Conservation (phyloP, 2,329 filamentous ascomycete species). For the Trichoderma guizhouense region DNA sequence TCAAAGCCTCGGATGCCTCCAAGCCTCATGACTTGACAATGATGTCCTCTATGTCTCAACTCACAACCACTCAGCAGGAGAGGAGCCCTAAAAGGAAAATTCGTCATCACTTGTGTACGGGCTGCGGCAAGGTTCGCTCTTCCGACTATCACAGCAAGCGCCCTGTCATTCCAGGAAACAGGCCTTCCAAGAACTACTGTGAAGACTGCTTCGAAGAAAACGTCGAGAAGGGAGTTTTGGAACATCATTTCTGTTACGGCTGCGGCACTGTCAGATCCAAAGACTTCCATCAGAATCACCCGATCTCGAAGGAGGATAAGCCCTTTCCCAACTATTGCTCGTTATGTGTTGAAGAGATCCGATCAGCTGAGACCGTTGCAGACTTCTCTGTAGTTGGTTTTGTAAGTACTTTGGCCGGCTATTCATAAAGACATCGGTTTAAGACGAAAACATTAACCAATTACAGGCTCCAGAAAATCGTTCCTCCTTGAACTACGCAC, state of each 20-base stretch:
- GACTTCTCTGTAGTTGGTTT: slow-evolving; percentile 28
- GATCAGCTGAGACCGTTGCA: slow-evolving; percentile 23
- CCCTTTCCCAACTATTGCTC: slow-evolving; percentile 35
- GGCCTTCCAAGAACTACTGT: slow-evolving; percentile 35
- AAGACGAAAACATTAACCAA: background rate
- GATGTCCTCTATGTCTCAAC: background rate
- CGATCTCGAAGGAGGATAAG: slow-evolving; percentile 25
- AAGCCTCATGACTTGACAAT: background rate
- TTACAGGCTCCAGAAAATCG: background rate
- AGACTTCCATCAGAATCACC: slow-evolving; percentile 24
- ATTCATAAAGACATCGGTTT: background rate
- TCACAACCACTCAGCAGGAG: slow-evolving; percentile 11
- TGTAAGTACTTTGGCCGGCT: slow-evolving; percentile 22
- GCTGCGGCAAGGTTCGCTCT: slow-evolving; percentile 37
- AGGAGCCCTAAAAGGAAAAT: slow-evolving; percentile 23
- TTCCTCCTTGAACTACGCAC: background rate
- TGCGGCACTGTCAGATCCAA: slow-evolving; percentile 29
- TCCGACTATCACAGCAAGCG: slow-evolving; percentile 34
- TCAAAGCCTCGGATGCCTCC: background rate
- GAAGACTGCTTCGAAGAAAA: slow-evolving; percentile 31
- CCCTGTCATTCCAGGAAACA: slow-evolving; percentile 26
- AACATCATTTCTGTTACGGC: slow-evolving; percentile 41
- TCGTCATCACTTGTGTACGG: slow-evolving; percentile 35
- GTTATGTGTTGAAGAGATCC: slow-evolving; percentile 28
- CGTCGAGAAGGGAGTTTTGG: slow-evolving; percentile 24